Base-by-base conservation (phyloP, 2,329 filamentous ascomycete genomes). In the Cladosporium oxysporum region DNA sequence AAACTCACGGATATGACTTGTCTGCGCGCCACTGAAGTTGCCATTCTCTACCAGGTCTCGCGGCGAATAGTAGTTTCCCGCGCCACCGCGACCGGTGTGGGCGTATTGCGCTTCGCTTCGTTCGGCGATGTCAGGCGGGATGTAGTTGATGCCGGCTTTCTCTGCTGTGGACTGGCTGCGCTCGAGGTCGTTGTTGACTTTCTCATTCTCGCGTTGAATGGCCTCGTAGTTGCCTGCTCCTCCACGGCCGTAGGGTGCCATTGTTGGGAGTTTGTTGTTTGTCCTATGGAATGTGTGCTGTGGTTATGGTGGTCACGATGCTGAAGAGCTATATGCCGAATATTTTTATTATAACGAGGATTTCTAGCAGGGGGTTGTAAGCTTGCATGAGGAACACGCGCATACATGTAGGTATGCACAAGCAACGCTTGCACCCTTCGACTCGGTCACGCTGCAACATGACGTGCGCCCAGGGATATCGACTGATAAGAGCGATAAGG, bases 41-140 rank as follows among this genome's bases (percentile, higher is more conserved):
- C 81, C 81, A 8, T 74, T 77, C 63, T 77, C 68, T 12, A 71
- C 71, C 28, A 83, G 74, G 33, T 78, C 73, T 35, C 75, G 71
- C 31, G 81, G 81, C 49, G 77, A 76, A 70, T 81, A 83, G 74
- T 76, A 82, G 71, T 83, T 83, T 3, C 81, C 82, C 5, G 79
- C 78, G 47, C 81, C 82, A 49, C 81, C 81, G 49, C 81, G 76
- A 41, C 81, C 81, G 60, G 74, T 78, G 68, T 81, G 78, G 5
- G 80, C 79, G 69, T 82, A 82, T 62, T 77, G 76, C 62, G 74
- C 69, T 44, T 70, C 23, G 11, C 50, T n/a, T 31, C 67, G 66
- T n/a, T 66, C 67, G 41, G 68, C 66, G 31, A 68, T 68, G 41
- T 64, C 60, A 26, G 53, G 44, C 5, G 59, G 41, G 14, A 31